Base-by-base conservation (phyloP, 2,329 filamentous ascomycete species). In the Nannizziopsis arthrosporioides region DNA sequence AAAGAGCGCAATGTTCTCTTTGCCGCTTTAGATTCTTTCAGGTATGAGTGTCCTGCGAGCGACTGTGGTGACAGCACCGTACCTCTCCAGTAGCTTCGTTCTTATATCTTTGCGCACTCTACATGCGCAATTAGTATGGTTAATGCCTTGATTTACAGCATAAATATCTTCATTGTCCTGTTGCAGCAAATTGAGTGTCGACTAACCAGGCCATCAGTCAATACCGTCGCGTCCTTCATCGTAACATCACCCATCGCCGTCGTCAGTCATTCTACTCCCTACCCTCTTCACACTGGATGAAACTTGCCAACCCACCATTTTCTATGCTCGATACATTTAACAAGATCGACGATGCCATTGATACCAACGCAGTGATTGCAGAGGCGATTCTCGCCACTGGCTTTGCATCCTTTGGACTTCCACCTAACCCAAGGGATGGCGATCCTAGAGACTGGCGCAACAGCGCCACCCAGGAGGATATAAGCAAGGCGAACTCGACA, bases 211-310 rank as follows among this genome's bases (percentile, higher is more conserved):
- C 2, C 15, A 22, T 46, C 56, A 93, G 87, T 47, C 85, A 89
- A 67, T 95, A 95, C 64, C 82, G 85, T 54, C 84, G 82, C 58
- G 78, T 81, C 18, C 84, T 89, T 4, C 90, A 96, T 64, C 84
- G 84, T 69, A 93, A 94, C 65, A 82, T 85, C 54, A 96, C 90
- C 3, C 90, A 96, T 65, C 76, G 89, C 14, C 82, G 92, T 17
- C 81, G 93, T 22, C 88, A 92, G 65, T 84, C 87, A 11, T 95
- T 98, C 67, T 98, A 96, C 64, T 85, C 88, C 7, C 74, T 98
- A 5, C 87, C 90, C 1, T 80, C 82, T 50, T 72, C 76, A 1
- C 89, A 98, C 63, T 92, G 87, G 81, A 77, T 84, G 59, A 75
- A 94, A 61, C 77, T 98, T 0, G 81, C 87, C 0, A 76, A 76